Evolutionary conservation across 1,284 basidiomycete species (phyloP).

Genomic region (Vanrija sp.): DNA sequence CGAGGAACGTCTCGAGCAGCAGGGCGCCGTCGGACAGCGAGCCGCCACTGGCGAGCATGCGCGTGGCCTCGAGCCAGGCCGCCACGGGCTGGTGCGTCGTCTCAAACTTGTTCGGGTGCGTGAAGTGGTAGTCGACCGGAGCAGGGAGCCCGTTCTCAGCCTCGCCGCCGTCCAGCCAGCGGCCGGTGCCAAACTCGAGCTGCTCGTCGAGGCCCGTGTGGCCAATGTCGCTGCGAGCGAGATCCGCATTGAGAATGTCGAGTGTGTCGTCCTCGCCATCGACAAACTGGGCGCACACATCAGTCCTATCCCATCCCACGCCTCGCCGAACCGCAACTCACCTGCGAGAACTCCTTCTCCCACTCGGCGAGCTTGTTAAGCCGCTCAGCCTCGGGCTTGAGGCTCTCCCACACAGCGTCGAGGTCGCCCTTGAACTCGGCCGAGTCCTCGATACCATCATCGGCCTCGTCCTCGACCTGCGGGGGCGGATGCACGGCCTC

Average conservation of each 20-base stretch:
- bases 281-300: slow-evolving; percentile 28
- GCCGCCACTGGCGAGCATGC: slow-evolving; percentile 68
- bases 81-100: slow-evolving; percentile 10
- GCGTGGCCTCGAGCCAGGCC: slow-evolving; percentile 32
- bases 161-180: slow-evolving; percentile 3
- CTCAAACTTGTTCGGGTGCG: slow-evolving; percentile 50
- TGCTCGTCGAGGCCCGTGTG: slow-evolving; percentile 39
- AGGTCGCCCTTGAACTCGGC: slow-evolving; percentile 48
- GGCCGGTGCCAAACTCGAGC: slow-evolving; percentile 37
- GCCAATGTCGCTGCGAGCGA: slow-evolving; percentile 42
- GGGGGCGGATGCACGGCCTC: slow-evolving; percentile 49
- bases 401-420: slow-evolving; percentile 50
- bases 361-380: slow-evolving; percentile 70
- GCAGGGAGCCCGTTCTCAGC: slow-evolving; percentile 65
- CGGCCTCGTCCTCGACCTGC: slow-evolving; percentile 19
- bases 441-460: slow-evolving; percentile 4
- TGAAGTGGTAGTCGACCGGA: slow-evolving; percentile 67
- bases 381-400: slow-evolving; percentile 49
- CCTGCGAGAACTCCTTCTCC: slow-evolving; percentile 82
- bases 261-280: slow-evolving; percentile 47
- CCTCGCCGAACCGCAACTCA: slow-evolving; percentile 20
- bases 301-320: neutral
- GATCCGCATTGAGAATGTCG: slow-evolving; percentile 36
- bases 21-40: slow-evolving; percentile 79
- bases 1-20: slow-evolving; percentile 82